Evolutionary conservation across 225 moss, liverwort and hornwort species (phyloP), one percentile per base, ranked within the genome.

Genomic region (Sphagnum tenellum): DNA sequence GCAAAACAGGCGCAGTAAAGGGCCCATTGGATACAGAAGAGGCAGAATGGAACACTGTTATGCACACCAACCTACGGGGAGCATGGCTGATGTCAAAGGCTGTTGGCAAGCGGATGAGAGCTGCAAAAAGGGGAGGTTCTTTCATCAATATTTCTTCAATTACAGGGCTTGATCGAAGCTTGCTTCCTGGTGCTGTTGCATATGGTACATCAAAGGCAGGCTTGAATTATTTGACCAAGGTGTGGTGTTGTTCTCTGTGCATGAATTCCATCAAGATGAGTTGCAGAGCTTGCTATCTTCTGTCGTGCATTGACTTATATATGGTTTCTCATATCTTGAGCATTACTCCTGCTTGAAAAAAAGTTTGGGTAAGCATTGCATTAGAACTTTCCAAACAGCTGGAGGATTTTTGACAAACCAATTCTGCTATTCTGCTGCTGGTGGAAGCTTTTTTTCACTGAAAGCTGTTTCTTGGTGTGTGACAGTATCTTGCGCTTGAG

Each of bases 21-120:
- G 52, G 60, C 5, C 76, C 86, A 2, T 60, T 91, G 47, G 72
- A 88, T 3, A 69, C 83, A 48, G 71, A 79, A 60, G 94, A 95
- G 77, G 72, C 44, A 12, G 84, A 78, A 49, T 95, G 91, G 94
- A 81, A 82, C 64, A 49, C n/a, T 46, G 72, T 82, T 49, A 62
- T 89, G 50, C 68, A 79, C 59, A 95, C 94, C 2, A 94, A 94
- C 60, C 61, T 89, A 57, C 86, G 76, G 59, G 88, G 94, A 47
- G 51, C 82, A 10, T 91, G 91, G 91, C 79, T 95, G 3, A 80
- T 89, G 91, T 62, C 84, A 1, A 95, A 95, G 72, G 80, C 86
- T 7, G 84, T 95, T 4, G 89, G 76, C 50, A 89, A 74, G 75
- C 84, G 89, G 47, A 76, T 84, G 86, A 69, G 61, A 52, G 77